phyloP scores from a whole-genome alignment of 1,284 basidiomycete species.

The Heterobasidion parviporum region DNA sequence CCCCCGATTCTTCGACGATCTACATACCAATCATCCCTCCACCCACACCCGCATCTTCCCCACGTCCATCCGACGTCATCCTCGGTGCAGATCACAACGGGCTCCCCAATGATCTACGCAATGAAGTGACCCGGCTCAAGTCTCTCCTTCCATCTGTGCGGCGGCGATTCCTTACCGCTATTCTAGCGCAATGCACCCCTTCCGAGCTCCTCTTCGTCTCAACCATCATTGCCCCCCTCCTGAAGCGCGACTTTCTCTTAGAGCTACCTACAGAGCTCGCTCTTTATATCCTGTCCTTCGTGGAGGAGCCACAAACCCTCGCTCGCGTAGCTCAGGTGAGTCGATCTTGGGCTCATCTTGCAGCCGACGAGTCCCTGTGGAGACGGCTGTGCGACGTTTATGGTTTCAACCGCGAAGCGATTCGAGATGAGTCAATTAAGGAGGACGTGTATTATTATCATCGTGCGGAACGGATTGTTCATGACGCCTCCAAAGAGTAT shows the following conservation, averaged over 20 bases:
- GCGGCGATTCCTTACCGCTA: slow-evolving; percentile 50
- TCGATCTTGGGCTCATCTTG: slow-evolving; percentile 68
- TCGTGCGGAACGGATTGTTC: no score
- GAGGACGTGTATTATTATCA: neutral
- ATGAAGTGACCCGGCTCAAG: slow-evolving; percentile 20
- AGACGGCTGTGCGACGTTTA: slow-evolving; percentile 58
- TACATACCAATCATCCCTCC: slow-evolving; percentile 57
- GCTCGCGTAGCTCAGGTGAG: slow-evolving; percentile 70
- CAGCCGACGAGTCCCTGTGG: slow-evolving; percentile 85
- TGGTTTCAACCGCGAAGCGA: slow-evolving; percentile 32
- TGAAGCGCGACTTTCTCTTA: slow-evolving; percentile 82
- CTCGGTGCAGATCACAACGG: slow-evolving; percentile 4
- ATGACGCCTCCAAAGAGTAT: no score
- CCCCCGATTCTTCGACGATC: slow-evolving; percentile 20
- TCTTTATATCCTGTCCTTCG: slow-evolving; percentile 73
- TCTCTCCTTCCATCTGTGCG: slow-evolving; percentile 34
- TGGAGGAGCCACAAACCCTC: slow-evolving; percentile 78
- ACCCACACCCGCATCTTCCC: slow-evolving; percentile 65
- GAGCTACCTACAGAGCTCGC: slow-evolving; percentile 82
- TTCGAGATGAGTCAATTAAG: neutral
- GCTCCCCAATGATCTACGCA: slow-evolving; percentile 14
- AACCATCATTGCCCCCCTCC: slow-evolving; percentile 65
- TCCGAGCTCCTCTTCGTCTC: slow-evolving; percentile 79
- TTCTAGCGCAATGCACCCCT: slow-evolving; percentile 61
- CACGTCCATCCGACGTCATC: slow-evolving; percentile 24